These are phyloP conservation scores for Pharnaceum exiguum DNA, from an alignment of 148 eudicot species.

Conservation along the genomic window DNA sequence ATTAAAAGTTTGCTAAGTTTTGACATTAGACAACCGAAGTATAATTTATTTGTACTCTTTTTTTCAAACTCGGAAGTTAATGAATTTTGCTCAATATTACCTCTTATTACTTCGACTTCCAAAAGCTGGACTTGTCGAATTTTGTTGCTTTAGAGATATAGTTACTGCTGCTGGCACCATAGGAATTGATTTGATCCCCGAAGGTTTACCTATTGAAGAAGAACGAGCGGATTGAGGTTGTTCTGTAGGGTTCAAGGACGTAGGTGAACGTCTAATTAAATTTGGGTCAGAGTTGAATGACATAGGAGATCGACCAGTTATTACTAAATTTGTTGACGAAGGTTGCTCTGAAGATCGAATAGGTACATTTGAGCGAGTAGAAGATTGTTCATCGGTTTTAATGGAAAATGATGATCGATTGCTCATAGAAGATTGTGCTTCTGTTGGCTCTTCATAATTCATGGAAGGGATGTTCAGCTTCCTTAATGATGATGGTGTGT, in stretches of 20 bases:
- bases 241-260: constrained; percentile 26
- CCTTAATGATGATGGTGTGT: constrained; percentile 16
- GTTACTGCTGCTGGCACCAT: constrained; percentile 61
- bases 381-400: constrained; percentile 27
- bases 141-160: constrained; percentile 45
- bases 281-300: constrained; percentile 36
- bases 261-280: constrained; percentile 31
- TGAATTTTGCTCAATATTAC: constrained; percentile 25
- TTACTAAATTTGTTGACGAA: constrained; percentile 37
- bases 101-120: constrained; percentile 47
- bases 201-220: constrained; percentile 32
- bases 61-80: background rate
- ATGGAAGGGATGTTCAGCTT: constrained; percentile 14
- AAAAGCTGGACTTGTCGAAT: constrained; percentile 35
- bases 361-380: constrained; percentile 19
- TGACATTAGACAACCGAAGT: too few relatives aligned
- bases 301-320: constrained; percentile 34
- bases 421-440: constrained; percentile 10
- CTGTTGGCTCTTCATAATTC: constrained; percentile 20
- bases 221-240: constrained; percentile 66
- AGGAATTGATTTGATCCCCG: constrained; percentile 47
- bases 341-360: constrained; percentile 34
- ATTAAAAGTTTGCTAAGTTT: too few relatives aligned
- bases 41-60: too few relatives aligned
- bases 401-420: constrained; percentile 22